A percentile compares a stretch with the other conserved stretches of the same genome.
These are phyloP conservation scores for Orbilia blumenaviensis DNA, from an alignment of 2,329 filamentous ascomycete genomes.

Conservation along the genomic window DNA sequence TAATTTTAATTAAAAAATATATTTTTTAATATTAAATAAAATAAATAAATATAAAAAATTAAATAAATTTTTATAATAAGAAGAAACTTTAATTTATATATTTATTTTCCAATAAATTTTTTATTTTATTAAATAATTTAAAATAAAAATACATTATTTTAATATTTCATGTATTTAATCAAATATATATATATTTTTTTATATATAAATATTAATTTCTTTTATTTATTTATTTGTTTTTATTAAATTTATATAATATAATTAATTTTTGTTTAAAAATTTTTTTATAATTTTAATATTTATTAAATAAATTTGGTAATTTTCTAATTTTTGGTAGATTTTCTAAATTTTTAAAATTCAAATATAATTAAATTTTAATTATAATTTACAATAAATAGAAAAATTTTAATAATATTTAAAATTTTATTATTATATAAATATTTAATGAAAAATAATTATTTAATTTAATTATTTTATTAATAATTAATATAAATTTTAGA, in stretches of 20 bases:
- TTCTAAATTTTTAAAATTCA: too few species aligned
- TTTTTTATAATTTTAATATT: too few species aligned
- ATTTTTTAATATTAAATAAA: neutral
- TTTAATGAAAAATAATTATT: neutral
- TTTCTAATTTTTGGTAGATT: too few species aligned
- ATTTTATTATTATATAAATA: neutral
- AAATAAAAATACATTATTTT: neutral
- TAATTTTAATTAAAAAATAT: constrained; percentile 1
- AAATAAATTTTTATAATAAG: too few species aligned
- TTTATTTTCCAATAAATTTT: neutral
- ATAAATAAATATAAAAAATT: neutral
- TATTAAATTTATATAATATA: neutral
- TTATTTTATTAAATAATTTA: neutral
- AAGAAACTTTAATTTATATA: neutral
- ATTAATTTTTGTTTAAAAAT: too few species aligned
- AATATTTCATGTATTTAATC: neutral
- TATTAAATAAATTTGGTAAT: too few species aligned
- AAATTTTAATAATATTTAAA: neutral
- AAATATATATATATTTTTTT: too few species aligned
- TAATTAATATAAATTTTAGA: neutral
- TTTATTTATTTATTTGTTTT: neutral
- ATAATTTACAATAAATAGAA: neutral
- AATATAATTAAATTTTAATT: too few species aligned
- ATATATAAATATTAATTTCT: too few species aligned
- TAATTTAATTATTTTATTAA: neutral